Conservation (phyloP, 805 yeast species). For the Gaillardinia entomophila region DNA sequence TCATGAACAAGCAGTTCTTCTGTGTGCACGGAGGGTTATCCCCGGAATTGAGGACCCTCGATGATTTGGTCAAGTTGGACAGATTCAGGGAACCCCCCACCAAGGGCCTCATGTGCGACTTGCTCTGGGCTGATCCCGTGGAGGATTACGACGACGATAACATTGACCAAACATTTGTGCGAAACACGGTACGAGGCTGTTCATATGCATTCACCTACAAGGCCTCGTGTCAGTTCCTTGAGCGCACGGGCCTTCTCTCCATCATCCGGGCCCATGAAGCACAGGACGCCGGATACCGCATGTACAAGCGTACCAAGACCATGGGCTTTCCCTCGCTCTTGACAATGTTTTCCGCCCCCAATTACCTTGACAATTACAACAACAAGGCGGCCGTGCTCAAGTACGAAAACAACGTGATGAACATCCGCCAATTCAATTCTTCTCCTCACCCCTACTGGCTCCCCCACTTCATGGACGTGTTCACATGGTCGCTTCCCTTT, state of each 20-base stretch:
- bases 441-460: slow-evolving; percentile 96
- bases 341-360: slow-evolving; percentile 93
- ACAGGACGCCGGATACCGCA: slow-evolving; percentile 94
- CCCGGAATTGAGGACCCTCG: slow-evolving; percentile 68
- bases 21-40: slow-evolving; percentile 97
- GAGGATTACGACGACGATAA: slow-evolving; percentile 68
- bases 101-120: slow-evolving; percentile 87
- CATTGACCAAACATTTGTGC: slow-evolving; percentile 45
- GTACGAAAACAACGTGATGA: slow-evolving; percentile 89
- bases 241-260: slow-evolving; percentile 71
- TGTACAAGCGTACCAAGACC: slow-evolving; percentile 78
- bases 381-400: slow-evolving; percentile 94
- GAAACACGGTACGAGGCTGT: slow-evolving; percentile 82
- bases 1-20: slow-evolving; percentile 89
- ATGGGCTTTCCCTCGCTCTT: slow-evolving; percentile 87
- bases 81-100: slow-evolving; percentile 93
- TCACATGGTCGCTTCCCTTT: slow-evolving; percentile 95
- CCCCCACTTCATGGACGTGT: slow-evolving; percentile 95
- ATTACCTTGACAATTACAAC: slow-evolving; percentile 85
- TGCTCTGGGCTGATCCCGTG: slow-evolving; percentile 95
- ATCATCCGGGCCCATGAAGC: slow-evolving; percentile 96
- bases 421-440: slow-evolving; percentile 87
- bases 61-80: slow-evolving; percentile 63
- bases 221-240: slow-evolving; percentile 76
- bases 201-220: slow-evolving; percentile 83